These are phyloP conservation scores for Leccinum holopus DNA, from an alignment of 1,284 basidiomycete species.

Conservation along the genomic window DNA sequence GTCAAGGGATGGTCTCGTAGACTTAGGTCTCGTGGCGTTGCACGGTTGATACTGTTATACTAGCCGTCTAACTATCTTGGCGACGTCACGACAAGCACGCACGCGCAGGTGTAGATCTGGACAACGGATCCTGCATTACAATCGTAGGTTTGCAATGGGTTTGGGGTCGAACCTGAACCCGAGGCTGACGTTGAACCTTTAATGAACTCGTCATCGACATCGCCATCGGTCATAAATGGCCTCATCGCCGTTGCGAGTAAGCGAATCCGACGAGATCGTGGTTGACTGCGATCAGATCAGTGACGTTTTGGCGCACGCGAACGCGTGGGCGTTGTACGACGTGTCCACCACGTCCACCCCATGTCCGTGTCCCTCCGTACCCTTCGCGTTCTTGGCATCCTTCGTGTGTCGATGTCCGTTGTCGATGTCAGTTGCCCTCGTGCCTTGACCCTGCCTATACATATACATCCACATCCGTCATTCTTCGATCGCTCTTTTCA, in stretches of 20 bases:
- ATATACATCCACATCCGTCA: neutral
- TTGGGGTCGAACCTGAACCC: neutral
- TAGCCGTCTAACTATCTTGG: neutral
- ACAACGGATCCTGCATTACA: neutral
- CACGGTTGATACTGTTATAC: neutral
- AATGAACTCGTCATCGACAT: neutral
- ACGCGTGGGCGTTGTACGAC: neutral
- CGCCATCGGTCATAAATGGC: neutral
- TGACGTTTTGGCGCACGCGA: neutral
- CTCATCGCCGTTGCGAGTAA: neutral
- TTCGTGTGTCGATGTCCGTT: neutral
- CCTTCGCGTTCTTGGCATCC: neutral
- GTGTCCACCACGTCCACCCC: neutral
- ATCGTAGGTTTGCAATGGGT: neutral
- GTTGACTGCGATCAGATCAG: neutral
- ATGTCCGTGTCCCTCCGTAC: neutral
- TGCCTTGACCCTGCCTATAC: neutral
- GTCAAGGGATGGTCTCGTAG: neutral
- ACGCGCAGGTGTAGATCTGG: neutral
- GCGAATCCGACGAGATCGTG: neutral
- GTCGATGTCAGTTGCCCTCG: neutral
- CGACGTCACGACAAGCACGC: constrained; percentile 3
- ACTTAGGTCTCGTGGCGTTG: neutral
- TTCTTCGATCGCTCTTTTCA: neutral
- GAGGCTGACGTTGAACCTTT: neutral